Conservation (phyloP, 2,329 filamentous ascomycete genomes). For the Tolypocladium pustulatum region DNA sequence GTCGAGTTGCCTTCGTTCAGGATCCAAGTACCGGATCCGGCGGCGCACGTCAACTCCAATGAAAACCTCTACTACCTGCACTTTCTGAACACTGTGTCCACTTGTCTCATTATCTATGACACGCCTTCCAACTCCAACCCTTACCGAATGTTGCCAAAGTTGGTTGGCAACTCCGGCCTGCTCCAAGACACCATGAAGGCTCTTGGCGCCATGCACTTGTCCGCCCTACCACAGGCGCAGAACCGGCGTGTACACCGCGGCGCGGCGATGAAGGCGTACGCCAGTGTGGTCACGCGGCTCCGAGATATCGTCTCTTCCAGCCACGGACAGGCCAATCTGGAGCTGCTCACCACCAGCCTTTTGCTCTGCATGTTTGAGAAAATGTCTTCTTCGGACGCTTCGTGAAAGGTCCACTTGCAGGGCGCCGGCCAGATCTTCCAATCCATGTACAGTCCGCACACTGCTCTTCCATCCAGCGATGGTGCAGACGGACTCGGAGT, state of each 20-base stretch:
- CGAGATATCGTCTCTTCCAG: slow-evolving; percentile 15
- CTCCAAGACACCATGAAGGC: slow-evolving; percentile 27
- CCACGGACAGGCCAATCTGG: slow-evolving; percentile 13
- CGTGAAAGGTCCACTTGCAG: slow-evolving; percentile 26
- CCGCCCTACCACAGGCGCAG: slow-evolving; percentile 21
- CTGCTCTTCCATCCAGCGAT: not conserved
- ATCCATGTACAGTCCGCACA: slow-evolving; percentile 6
- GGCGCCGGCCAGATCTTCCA: slow-evolving; percentile 26
- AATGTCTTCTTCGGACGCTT: slow-evolving; percentile 12
- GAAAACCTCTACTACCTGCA: slow-evolving; percentile 21
- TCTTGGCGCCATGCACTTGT: slow-evolving; percentile 26
- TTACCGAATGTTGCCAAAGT: slow-evolving; percentile 26
- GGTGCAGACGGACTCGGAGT: not conserved
- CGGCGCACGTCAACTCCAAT: not conserved
- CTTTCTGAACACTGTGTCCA: slow-evolving; percentile 28
- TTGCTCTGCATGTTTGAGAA: slow-evolving; percentile 8
- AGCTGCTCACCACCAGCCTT: slow-evolving; percentile 11
- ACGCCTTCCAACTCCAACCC: slow-evolving; percentile 23
- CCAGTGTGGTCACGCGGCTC: slow-evolving; percentile 17
- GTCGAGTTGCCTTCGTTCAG: slow-evolving; percentile 1
- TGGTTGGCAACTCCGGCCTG: slow-evolving; percentile 32
- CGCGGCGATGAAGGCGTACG: slow-evolving; percentile 25
- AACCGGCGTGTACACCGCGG: slow-evolving; percentile 22
- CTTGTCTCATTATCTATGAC: slow-evolving; percentile 31
- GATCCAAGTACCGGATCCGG: not conserved